Percentiles rank a stretch among this genome's conserved stretches.
Evolutionary conservation across 768 basidiomycete species (phyloP).

Genomic region (Suillus clintonianus): DNA sequence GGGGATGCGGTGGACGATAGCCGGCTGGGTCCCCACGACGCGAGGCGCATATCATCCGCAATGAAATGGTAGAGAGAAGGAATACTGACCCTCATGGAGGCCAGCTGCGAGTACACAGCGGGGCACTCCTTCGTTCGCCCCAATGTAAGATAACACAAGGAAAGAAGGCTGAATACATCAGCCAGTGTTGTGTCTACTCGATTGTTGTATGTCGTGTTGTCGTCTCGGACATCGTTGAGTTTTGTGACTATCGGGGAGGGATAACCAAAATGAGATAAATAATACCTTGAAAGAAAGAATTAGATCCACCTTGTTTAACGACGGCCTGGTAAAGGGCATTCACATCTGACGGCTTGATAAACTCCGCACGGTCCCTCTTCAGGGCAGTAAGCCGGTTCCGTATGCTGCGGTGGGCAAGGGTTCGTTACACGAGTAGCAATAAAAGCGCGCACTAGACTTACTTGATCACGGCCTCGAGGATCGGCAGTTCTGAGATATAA

Average conservation of each 20-base stretch:
- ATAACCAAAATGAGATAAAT: conserved; percentile 1
- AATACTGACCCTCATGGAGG: conserved; percentile 88
- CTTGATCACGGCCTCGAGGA: conserved; percentile 95
- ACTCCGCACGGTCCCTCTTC: conserved; percentile 91
- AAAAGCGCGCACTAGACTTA: conserved; percentile 36
- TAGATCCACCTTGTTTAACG: conserved; percentile 82
- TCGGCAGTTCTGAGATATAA: conserved; percentile 73
- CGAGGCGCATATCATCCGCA: background rate
- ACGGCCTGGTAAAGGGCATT: conserved; percentile 90
- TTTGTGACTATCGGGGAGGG: conserved; percentile 65
- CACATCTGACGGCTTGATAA: conserved; percentile 92
- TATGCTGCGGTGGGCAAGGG: conserved; percentile 57
- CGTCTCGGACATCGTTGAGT: conserved; percentile 88
- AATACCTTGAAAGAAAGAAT: background rate
- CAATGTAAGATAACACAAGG: conserved; percentile 96
- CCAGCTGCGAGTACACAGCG: conserved; percentile 94
- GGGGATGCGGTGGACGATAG: conserved; percentile 16
- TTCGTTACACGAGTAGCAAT: conserved; percentile 22
- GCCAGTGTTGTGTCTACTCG: conserved; percentile 92
- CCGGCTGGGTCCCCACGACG: background rate
- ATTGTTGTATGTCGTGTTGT: conserved; percentile 75
- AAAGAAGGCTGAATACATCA: conserved; percentile 94
- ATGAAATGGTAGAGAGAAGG: conserved; percentile 8
- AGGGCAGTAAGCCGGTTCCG: conserved; percentile 92
- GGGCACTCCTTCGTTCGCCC: conserved; percentile 94